Evolutionary conservation across 2,329 filamentous ascomycete species (phyloP), one percentile per base, ranked within the genome.

Genomic region (Penicillium rolfsii): DNA sequence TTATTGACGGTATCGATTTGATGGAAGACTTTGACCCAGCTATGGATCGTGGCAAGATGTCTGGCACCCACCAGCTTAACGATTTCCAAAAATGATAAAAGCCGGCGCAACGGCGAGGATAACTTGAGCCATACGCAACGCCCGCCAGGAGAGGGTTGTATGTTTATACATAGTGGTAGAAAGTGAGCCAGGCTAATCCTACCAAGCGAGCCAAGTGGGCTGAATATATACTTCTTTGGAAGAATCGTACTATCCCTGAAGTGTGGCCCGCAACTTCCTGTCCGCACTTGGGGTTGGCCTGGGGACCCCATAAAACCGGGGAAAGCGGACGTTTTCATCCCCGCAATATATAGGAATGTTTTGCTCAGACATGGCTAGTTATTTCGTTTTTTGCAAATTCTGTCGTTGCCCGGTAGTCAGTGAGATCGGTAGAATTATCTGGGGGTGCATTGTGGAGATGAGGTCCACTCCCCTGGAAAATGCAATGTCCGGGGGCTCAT

Each of bases 21-120:
- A 0, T 84, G 85, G 64, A 87, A 87, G 16, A 78, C 75, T 2
- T 74, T 68, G 2, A 86, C 78, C 64, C 67, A 72, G 26, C 64
- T 68, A 26, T 67, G 57, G 14, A 72, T 62, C 9, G 64, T 69
- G 11, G 66, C 63, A 30, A 72, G 61, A 11, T 65, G 66, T 0
- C 70, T 67, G 19, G 67, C 33, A 4, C 67, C 69, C 33, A 4
- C 67, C 69, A 2, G 70, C 64, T 50, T 71, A 69, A 50, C 71
- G 71, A 59, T 72, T 71, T 14, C 68, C 70, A 57, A 69, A 69
- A 52, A 70, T 58, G 8, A 70, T 55, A 45, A 71, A 72, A 16
- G 69, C 66, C 7, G 70, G 70, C 7, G 66, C 67, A 5, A 69
- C 67, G 33, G 71, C 67, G 24, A 72, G 64, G 12, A 63, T 50